Percentiles rank a stretch among this genome's conserved stretches.
Conservation (phyloP, 2,329 filamentous ascomycete genomes). For the Alternaria novae-zelandiae region DNA sequence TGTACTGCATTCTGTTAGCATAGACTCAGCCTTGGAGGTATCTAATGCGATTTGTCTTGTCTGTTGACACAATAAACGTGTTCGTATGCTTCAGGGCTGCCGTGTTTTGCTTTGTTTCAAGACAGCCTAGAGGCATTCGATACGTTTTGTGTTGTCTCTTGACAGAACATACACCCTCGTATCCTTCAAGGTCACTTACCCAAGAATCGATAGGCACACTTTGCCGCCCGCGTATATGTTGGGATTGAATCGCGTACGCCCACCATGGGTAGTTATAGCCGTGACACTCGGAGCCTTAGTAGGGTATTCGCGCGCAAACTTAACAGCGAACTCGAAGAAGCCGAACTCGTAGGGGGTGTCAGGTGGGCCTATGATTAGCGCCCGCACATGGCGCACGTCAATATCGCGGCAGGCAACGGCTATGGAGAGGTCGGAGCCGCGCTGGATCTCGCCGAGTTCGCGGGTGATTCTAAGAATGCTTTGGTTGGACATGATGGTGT, state of each 20-base stretch:
- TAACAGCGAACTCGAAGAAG: constrained; percentile 90
- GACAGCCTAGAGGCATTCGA: too few species aligned
- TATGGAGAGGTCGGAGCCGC: constrained; percentile 81
- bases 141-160: too few species aligned
- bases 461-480: constrained; percentile 87
- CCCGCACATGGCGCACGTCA: constrained; percentile 86
- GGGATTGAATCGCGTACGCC: constrained; percentile 89
- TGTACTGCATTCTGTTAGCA: constrained; percentile 64
- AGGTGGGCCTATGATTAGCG: constrained; percentile 88
- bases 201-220: constrained; percentile 92
- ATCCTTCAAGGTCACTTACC: constrained; percentile 59
- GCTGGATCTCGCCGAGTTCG: constrained; percentile 86
- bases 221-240: constrained; percentile 94
- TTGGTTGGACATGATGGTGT: constrained; percentile 77
- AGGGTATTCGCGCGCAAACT: constrained; percentile 86
- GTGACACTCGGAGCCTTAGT: constrained; percentile 65
- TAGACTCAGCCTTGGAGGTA: too few species aligned
- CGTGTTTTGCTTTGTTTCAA: too few species aligned
- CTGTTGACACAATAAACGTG: too few species aligned
- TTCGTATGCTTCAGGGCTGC: too few species aligned
- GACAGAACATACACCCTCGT: too few species aligned
- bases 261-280: constrained; percentile 85
- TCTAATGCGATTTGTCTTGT: too few species aligned
- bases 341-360: constrained; percentile 97
- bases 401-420: constrained; percentile 86